Evolutionary conservation across 2,329 filamentous ascomycete genomes (phyloP).

Genomic region (Penicillium sp.): DNA sequence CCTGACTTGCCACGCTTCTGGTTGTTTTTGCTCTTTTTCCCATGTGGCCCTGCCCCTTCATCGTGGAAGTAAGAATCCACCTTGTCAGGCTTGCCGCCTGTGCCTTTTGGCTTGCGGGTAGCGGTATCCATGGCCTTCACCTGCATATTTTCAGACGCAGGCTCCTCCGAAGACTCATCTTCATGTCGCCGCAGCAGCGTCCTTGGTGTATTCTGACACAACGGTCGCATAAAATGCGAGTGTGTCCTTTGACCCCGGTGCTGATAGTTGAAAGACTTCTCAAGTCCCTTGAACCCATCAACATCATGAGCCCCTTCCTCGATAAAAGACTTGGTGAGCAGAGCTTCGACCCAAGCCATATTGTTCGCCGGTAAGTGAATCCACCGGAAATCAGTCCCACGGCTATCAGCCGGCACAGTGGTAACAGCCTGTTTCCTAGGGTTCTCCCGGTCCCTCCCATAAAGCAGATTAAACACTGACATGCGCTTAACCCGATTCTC

Average conservation of each 20-base stretch:
- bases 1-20: constrained; percentile 31
- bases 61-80: constrained; percentile 29
- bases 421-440: constrained; percentile 49
- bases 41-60: constrained; percentile 24
- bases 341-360: constrained; percentile 60
- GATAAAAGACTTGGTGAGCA: constrained; percentile 65
- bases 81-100: constrained; percentile 28
- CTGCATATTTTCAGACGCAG: constrained; percentile 15
- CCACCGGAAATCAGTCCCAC: constrained; percentile 53
- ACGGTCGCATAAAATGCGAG: constrained; percentile 62
- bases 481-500: constrained; percentile 49
- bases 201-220: constrained; percentile 54
- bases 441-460: constrained; percentile 50
- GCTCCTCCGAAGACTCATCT: constrained; percentile 14
- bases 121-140: constrained; percentile 10
- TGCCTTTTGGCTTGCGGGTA: constrained; percentile 31
- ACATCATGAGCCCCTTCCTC: constrained; percentile 63
- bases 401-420: constrained; percentile 48
- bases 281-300: constrained; percentile 62
- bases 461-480: constrained; percentile 54
- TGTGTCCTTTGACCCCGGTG: constrained; percentile 60
- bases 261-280: constrained; percentile 62
- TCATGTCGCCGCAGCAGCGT: constrained; percentile 28
- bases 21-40: constrained; percentile 31
- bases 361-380: constrained; percentile 57